Evolutionary conservation across 2,329 filamentous ascomycete species (phyloP).

Genomic region (Cercospora brassicicola): DNA sequence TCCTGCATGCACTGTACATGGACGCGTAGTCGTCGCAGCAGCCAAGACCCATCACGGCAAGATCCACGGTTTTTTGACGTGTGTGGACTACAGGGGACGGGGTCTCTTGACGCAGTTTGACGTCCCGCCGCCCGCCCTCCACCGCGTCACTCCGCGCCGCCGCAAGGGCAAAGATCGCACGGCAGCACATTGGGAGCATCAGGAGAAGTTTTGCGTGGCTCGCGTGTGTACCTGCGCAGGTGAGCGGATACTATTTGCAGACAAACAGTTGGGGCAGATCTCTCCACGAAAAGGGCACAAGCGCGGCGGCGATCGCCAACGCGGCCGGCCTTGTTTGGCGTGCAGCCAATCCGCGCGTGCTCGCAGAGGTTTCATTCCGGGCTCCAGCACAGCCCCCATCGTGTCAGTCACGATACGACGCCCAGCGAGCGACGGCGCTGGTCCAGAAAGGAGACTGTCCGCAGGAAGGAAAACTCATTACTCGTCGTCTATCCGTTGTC

Average conservation of each 20-base stretch:
- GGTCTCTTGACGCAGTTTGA: not conserved
- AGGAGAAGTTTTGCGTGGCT: not conserved
- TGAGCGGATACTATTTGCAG: not conserved
- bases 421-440: not conserved
- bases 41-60: not conserved
- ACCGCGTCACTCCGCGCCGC: not conserved
- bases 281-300: constrained; percentile 3
- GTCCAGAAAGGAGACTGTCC: not conserved
- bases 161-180: not conserved
- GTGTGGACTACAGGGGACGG: not conserved
- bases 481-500: not conserved
- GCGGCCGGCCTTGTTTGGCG: not conserved
- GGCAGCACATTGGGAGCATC: not conserved
- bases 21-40: not conserved
- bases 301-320: not conserved
- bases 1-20: not conserved
- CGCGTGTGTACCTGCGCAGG: not conserved
- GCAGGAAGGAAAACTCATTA: not conserved
- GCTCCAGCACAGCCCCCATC: not conserved
- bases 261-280: not conserved
- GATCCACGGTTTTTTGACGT: not conserved
- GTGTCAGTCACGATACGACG: constrained; percentile 1
- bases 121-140: not conserved
- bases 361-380: not conserved
- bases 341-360: not conserved